phyloP scores from a whole-genome alignment of 495 filamentous ascomycete species.

The Aspergillus panamensis region DNA sequence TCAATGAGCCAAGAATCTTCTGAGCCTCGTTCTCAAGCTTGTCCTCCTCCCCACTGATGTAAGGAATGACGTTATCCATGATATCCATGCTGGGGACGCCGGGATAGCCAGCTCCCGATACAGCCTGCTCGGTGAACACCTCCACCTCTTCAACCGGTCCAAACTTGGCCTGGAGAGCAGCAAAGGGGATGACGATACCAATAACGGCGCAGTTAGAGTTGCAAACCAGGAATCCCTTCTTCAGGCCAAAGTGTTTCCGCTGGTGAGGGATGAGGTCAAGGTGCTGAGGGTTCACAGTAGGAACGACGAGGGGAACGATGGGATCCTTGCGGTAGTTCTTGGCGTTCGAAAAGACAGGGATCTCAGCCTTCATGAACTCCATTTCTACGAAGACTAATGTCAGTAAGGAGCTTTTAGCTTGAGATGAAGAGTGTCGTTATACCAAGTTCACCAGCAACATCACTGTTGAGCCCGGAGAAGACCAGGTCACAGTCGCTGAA shows the following conservation, averaged over 20 bases:
- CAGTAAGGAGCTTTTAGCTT: not conserved
- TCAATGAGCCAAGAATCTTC: conserved; percentile 75
- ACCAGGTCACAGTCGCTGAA: conserved; percentile 85
- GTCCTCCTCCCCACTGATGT: conserved; percentile 83
- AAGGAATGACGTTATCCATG: conserved; percentile 82
- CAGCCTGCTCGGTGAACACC: conserved; percentile 84
- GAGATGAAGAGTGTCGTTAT: conserved; percentile 19
- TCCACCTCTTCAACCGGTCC: conserved; percentile 70
- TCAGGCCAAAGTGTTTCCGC: conserved; percentile 57
- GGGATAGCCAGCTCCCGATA: conserved; percentile 85
- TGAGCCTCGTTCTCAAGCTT: conserved; percentile 82
- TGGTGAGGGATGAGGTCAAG: conserved; percentile 75
- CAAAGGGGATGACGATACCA: conserved; percentile 84
- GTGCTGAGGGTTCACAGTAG: conserved; percentile 78
- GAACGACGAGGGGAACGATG: conserved; percentile 78
- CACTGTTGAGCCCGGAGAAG: conserved; percentile 81
- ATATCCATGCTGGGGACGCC: conserved; percentile 73
- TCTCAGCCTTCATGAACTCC: conserved; percentile 72
- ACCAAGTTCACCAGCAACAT: conserved; percentile 78
- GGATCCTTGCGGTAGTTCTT: conserved; percentile 86
- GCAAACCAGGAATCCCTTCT: conserved; percentile 80
- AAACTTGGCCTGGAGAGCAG: conserved; percentile 72
- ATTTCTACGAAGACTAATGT: conserved; percentile 51
- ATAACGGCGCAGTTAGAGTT: conserved; percentile 92
- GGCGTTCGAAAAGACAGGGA: conserved; percentile 82